phyloP scores from a whole-genome alignment of 371 early-diverging fungal genomes.

The Catenaria anguillulae region DNA sequence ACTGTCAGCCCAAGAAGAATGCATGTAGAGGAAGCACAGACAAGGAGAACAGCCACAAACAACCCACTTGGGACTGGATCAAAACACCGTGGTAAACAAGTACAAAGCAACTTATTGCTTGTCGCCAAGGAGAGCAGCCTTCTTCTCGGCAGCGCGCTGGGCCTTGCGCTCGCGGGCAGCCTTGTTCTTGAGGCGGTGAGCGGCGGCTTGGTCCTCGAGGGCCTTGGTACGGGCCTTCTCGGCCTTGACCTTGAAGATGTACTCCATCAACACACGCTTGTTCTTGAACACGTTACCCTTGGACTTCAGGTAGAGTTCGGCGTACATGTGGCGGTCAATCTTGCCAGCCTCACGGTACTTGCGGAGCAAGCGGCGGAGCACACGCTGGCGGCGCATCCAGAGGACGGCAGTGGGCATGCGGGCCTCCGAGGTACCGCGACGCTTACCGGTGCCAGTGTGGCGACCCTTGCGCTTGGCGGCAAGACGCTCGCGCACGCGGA shows the following conservation, averaged over 20 bases:
- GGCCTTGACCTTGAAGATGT: slow-evolving; percentile 99
- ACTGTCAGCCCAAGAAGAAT: no score
- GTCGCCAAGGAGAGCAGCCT: slow-evolving; percentile 46
- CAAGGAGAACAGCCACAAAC: no score
- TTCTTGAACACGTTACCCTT: slow-evolving; percentile 99
- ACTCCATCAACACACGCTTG: slow-evolving; percentile 99
- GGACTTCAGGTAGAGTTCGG: slow-evolving; percentile 91
- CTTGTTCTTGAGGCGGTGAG: slow-evolving; percentile 91
- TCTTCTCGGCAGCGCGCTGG: slow-evolving; percentile 76
- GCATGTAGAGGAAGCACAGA: no score
- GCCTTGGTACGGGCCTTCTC: slow-evolving; percentile 93
- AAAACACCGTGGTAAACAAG: no score
- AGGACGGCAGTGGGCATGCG: slow-evolving; percentile 92
- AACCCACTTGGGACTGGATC: no score
- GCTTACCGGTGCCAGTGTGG: slow-evolving; percentile 97
- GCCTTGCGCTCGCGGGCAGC: slow-evolving; percentile 88
- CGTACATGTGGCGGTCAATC: slow-evolving; percentile 98
- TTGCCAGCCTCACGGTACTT: slow-evolving; percentile 96
- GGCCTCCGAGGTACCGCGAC: slow-evolving; percentile 97
- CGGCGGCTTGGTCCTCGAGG: slow-evolving; percentile 95
- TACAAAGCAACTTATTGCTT: not conserved
- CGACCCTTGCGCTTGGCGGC: slow-evolving; percentile 98
- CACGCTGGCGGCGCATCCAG: slow-evolving; percentile 99
- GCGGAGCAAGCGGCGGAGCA: slow-evolving; percentile 91
- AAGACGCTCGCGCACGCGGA: slow-evolving; percentile 82